A percentile compares a stretch with the other conserved stretches of the same genome.
Conservation (phyloP, 768 basidiomycete genomes). For the Filobasidium floriforme region DNA sequence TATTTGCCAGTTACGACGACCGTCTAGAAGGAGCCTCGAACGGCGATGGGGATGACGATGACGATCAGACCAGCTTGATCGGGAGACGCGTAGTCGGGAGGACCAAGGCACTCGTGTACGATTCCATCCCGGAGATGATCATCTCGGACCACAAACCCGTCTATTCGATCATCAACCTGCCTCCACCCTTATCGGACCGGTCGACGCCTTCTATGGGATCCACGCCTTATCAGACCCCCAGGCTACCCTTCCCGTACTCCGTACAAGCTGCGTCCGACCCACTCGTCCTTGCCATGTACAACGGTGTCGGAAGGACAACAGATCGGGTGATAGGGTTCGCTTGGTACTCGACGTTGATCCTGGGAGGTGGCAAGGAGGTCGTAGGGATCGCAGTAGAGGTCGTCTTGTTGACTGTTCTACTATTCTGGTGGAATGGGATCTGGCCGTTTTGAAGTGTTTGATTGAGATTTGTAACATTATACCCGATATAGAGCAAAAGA, state of each 20-base stretch:
- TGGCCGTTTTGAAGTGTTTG: constrained; percentile 1
- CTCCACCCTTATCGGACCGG: constrained; percentile 37
- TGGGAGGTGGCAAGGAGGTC: constrained; percentile 63
- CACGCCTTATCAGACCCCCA: constrained; percentile 37
- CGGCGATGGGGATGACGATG: constrained; percentile 46
- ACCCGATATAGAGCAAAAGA: neutral
- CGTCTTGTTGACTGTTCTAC: constrained; percentile 7
- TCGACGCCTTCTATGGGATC: constrained; percentile 28
- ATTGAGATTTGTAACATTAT: neutral
- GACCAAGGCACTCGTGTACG: constrained; percentile 60
- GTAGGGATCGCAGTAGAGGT: constrained; percentile 21
- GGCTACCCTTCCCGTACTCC: constrained; percentile 47
- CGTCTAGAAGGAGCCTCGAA: constrained; percentile 53
- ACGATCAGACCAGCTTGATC: neutral
- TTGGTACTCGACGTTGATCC: constrained; percentile 67
- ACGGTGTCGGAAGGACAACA: constrained; percentile 57
- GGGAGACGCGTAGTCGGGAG: neutral
- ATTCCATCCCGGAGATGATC: constrained; percentile 71
- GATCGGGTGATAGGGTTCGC: constrained; percentile 68
- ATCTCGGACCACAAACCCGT: constrained; percentile 95
- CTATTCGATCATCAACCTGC: constrained; percentile 62
- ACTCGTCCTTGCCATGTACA: constrained; percentile 14
- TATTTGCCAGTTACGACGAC: constrained; percentile 69
- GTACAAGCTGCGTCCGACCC: constrained; percentile 17
- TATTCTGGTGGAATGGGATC: constrained; percentile 16